Conservation (phyloP, 2,329 filamentous ascomycete species). For the Trichothecium roseum region DNA sequence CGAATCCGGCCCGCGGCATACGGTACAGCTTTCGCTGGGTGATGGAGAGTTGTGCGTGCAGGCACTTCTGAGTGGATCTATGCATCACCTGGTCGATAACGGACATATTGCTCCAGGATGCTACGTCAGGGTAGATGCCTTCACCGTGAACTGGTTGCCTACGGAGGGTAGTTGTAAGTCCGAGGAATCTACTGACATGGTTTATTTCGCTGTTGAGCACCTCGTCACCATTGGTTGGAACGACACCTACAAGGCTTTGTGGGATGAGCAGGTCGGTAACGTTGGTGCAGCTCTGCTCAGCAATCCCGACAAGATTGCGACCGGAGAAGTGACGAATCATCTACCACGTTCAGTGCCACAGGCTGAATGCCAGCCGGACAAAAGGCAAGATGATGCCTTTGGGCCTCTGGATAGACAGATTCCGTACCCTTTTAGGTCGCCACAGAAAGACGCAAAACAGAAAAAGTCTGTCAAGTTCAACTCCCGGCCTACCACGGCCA, state of each 20-base stretch:
- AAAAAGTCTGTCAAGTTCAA: slow-evolving; percentile 5
- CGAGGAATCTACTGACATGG: slow-evolving; percentile 17
- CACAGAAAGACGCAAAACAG: neutral
- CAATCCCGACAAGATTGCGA: too few species aligned
- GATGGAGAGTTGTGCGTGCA: slow-evolving; percentile 46
- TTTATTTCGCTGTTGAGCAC: slow-evolving; percentile 35
- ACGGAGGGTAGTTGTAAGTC: neutral
- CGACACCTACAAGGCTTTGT: slow-evolving; percentile 21
- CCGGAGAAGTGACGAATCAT: too few species aligned
- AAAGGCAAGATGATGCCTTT: too few species aligned
- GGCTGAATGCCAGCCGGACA: too few species aligned
- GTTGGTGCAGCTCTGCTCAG: too few species aligned
- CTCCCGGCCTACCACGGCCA: slow-evolving; percentile 7
- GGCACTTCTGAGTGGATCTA: slow-evolving; percentile 32
- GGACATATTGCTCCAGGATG: slow-evolving; percentile 35
- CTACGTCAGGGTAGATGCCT: slow-evolving; percentile 35
- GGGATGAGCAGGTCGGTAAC: slow-evolving; percentile 6
- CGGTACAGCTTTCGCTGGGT: slow-evolving; percentile 36
- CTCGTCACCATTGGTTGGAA: slow-evolving; percentile 38
- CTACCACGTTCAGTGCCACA: too few species aligned
- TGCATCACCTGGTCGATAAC: slow-evolving; percentile 36
- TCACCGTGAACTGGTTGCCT: slow-evolving; percentile 21
- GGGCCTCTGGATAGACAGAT: neutral
- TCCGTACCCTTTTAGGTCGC: too few species aligned
- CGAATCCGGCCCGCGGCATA: slow-evolving; percentile 26